phyloP scores from a whole-genome alignment of 257 asterid genomes.

The Solanum tacnaense region DNA sequence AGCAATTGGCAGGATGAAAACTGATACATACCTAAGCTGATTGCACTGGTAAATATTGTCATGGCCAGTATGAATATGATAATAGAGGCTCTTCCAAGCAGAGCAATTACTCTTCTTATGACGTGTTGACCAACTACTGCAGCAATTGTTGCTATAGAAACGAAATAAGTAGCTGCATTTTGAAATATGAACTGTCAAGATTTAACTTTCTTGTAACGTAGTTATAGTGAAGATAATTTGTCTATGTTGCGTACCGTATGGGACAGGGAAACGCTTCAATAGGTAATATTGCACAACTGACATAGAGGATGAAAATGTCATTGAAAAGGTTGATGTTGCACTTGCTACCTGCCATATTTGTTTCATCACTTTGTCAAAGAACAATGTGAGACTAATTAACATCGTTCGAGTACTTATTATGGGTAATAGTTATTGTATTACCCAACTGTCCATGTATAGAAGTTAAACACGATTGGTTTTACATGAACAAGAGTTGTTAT shows the following conservation, averaged over 20 bases:
- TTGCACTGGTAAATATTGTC: constrained; percentile 26
- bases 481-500: neutral
- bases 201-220: neutral
- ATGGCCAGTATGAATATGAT: constrained; percentile 27
- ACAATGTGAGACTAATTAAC: neutral
- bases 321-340: constrained; percentile 35
- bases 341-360: constrained; percentile 19
- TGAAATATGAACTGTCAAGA: neutral
- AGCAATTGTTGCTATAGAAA: constrained; percentile 24
- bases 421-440: neutral
- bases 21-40: constrained; percentile 18
- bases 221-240: neutral
- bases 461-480: neutral
- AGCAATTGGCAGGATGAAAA: neutral
- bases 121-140: constrained; percentile 29
- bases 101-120: constrained; percentile 16
- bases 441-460: neutral
- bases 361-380: neutral
- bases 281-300: constrained; percentile 29
- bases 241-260: constrained; percentile 14
- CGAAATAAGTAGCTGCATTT: constrained; percentile 21
- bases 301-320: constrained; percentile 30
- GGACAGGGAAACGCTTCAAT: constrained; percentile 26
- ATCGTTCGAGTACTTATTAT: neutral
- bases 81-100: constrained; percentile 29